Conservation (phyloP, 2,329 filamentous ascomycete genomes). For the Colletotrichum tabaci region DNA sequence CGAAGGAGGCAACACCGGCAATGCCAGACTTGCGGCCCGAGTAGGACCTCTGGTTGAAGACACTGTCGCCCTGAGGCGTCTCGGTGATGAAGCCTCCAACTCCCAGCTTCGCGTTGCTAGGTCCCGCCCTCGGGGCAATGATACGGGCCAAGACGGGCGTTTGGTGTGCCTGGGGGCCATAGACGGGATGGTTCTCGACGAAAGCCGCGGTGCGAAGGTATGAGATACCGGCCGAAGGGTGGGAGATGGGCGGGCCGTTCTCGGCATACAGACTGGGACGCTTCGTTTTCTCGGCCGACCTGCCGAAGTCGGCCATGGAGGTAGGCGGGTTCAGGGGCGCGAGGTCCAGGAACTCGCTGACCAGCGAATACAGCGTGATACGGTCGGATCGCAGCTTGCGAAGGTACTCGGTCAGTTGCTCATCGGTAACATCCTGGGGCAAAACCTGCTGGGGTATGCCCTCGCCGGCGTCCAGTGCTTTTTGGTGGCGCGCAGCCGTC, state of each 20-base stretch:
- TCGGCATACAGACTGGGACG: slow-evolving; percentile 62
- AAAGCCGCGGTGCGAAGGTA: slow-evolving; percentile 71
- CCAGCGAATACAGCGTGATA: slow-evolving; percentile 64
- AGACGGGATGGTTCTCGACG: slow-evolving; percentile 73
- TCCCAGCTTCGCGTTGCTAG: slow-evolving; percentile 61
- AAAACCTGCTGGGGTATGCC: slow-evolving; percentile 49
- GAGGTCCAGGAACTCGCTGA: slow-evolving; percentile 75
- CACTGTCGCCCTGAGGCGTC: slow-evolving; percentile 58
- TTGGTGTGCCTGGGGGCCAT: slow-evolving; percentile 69
- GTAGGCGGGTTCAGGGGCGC: slow-evolving; percentile 62
- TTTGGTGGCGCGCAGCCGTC: slow-evolving; percentile 54
- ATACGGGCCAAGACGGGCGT: slow-evolving; percentile 67
- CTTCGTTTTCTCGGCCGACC: slow-evolving; percentile 43
- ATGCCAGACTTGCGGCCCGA: slow-evolving; percentile 40
- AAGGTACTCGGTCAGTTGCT: slow-evolving; percentile 67
- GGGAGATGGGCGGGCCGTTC: slow-evolving; percentile 71
- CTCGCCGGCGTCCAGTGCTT: slow-evolving; percentile 58
- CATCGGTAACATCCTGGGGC: slow-evolving; percentile 62
- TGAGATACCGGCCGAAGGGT: slow-evolving; percentile 74
- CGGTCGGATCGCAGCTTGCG: slow-evolving; percentile 68
- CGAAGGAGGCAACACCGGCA: slow-evolving; percentile 58
- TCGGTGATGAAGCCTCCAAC: slow-evolving; percentile 69
- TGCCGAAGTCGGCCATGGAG: slow-evolving; percentile 48
- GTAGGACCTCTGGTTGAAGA: slow-evolving; percentile 54
- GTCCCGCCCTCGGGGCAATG: slow-evolving; percentile 59